A percentile compares a stretch with the other conserved stretches of the same genome.
phyloP scores from a whole-genome alignment of 2,329 filamentous ascomycete genomes.

The Leptographium wingfieldii region DNA sequence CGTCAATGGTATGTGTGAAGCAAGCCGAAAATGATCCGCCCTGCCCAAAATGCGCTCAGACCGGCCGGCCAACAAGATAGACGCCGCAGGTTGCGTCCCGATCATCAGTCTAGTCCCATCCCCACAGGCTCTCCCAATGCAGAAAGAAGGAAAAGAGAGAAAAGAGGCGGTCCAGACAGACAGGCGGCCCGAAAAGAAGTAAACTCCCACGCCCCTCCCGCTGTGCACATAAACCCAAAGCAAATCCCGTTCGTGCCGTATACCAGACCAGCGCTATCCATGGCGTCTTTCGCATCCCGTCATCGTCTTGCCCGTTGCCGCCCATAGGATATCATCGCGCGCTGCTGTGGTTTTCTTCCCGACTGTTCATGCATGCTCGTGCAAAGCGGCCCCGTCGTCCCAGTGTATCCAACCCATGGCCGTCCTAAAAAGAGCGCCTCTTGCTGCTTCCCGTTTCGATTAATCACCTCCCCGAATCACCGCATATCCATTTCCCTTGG shows the following conservation, averaged over 20 bases:
- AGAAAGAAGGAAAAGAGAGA: not conserved
- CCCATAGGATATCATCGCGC: not conserved
- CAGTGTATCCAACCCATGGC: not conserved
- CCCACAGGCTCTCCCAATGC: not conserved
- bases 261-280: not conserved
- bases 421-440: not conserved
- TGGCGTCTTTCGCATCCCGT: not conserved
- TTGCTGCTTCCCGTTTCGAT: not conserved
- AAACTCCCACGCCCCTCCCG: conserved; percentile 6
- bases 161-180: not conserved
- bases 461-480: not conserved
- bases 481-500: not conserved
- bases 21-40: not conserved
- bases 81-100: not conserved
- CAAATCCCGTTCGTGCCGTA: not conserved
- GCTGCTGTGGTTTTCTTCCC: not conserved
- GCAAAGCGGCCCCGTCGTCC: not conserved
- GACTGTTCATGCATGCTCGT: not conserved
- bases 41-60: not conserved
- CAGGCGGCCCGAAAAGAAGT: conserved; percentile 2
- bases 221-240: not conserved
- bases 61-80: not conserved
- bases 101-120: not conserved
- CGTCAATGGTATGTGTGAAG: not conserved
- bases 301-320: not conserved